Evolutionary conservation across 345 rosid genomes (phyloP).

Genomic region (Pistacia vera): DNA sequence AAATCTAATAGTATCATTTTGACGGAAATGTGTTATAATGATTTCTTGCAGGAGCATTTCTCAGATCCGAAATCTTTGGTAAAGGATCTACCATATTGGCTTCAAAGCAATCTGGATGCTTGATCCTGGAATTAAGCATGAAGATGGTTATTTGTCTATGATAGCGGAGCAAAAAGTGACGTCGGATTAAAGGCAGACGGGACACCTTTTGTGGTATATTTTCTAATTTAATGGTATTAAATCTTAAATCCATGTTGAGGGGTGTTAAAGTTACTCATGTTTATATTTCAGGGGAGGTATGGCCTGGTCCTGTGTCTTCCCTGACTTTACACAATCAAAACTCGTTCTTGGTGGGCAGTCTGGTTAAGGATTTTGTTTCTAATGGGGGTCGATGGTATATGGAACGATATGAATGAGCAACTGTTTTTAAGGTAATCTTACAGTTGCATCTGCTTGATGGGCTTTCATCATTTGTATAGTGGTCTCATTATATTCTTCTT

Average conservation of each 20-base stretch:
- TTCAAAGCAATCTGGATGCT: slow-evolving; percentile 98
- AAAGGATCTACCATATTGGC: slow-evolving; percentile 57
- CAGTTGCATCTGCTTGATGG: neutral
- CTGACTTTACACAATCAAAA: slow-evolving; percentile 78
- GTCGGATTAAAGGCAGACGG: slow-evolving; percentile 75
- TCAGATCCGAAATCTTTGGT: slow-evolving; percentile 67
- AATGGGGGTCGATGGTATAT: slow-evolving; percentile 96
- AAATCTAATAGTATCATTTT: neutral
- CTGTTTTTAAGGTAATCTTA: slow-evolving; percentile 71
- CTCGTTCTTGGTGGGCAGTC: slow-evolving; percentile 89
- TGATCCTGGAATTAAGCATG: slow-evolving; percentile 88
- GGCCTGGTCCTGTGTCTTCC: slow-evolving; percentile 98
- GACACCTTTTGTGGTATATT: slow-evolving; percentile 62
- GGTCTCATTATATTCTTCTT: slow-evolving; percentile 23
- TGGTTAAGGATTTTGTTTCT: slow-evolving; percentile 73
- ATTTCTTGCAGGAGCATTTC: slow-evolving; percentile 60
- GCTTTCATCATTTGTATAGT: slow-evolving; percentile 10
- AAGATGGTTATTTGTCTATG: slow-evolving; percentile 70
- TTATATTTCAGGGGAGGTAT: slow-evolving; percentile 72
- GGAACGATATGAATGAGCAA: slow-evolving; percentile 98
- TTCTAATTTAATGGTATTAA: slow-evolving; percentile 6
- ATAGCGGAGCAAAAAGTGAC: slow-evolving; percentile 64
- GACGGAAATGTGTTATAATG: neutral
- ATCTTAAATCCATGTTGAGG: slow-evolving; percentile 5
- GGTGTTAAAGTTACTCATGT: slow-evolving; percentile 11